phyloP scores from a whole-genome alignment of 2,329 filamentous ascomycete genomes.

The Fusarium nodosum region DNA sequence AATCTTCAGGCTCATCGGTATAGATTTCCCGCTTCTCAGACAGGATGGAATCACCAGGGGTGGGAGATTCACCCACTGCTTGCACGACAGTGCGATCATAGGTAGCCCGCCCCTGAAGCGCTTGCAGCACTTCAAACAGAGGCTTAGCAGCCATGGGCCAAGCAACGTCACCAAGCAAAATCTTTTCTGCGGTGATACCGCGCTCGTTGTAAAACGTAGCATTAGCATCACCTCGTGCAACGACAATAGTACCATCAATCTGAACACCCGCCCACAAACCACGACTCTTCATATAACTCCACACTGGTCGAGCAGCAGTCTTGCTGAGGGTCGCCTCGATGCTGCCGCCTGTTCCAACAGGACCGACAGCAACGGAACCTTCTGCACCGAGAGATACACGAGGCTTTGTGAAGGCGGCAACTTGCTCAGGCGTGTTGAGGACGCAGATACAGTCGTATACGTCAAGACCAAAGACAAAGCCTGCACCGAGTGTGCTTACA shows the following conservation, averaged over 20 bases:
- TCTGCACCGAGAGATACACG: constrained; percentile 78
- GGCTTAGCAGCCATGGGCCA: constrained; percentile 58
- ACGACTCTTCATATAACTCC: constrained; percentile 85
- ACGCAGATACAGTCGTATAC: constrained; percentile 84
- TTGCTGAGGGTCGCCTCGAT: constrained; percentile 58
- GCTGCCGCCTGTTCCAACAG: constrained; percentile 72
- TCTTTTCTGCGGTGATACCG: constrained; percentile 55
- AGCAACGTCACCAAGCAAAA: constrained; percentile 56
- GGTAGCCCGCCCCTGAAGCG: constrained; percentile 53
- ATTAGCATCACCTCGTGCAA: constrained; percentile 83
- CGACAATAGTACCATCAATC: constrained; percentile 83
- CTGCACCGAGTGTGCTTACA: constrained; percentile 77
- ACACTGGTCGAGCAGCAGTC: constrained; percentile 70
- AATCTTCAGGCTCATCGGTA: too few species aligned
- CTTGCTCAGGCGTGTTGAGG: constrained; percentile 76
- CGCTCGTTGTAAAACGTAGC: constrained; percentile 79
- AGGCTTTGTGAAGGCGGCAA: constrained; percentile 76
- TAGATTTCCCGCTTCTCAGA: too few species aligned
- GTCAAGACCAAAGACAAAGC: constrained; percentile 79
- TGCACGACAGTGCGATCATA: constrained; percentile 49
- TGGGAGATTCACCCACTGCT: constrained; percentile 44
- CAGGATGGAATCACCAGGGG: constrained; percentile 33
- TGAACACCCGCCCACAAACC: constrained; percentile 85
- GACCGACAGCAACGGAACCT: constrained; percentile 73
- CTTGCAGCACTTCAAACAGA: constrained; percentile 57